These are phyloP conservation scores for Monosporascus sp. DNA, from an alignment of 2,329 filamentous ascomycete species.

Conservation along the genomic window DNA sequence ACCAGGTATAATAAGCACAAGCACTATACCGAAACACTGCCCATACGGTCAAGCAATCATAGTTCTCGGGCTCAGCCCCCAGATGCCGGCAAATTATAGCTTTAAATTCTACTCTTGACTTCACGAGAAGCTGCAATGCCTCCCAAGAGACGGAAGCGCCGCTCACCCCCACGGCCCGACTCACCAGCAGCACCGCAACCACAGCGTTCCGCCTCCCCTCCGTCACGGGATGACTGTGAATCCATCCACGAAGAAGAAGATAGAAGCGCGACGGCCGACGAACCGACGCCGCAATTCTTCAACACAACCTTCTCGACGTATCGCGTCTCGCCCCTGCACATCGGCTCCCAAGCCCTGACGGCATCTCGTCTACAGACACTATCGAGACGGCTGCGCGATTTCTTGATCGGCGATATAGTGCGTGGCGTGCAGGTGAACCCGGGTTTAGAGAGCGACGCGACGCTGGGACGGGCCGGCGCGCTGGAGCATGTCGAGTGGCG, in stretches of 20 bases:
- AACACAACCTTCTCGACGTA: constrained; percentile 55
- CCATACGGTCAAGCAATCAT: no score
- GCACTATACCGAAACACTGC: no score
- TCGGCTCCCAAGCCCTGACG: constrained; percentile 36
- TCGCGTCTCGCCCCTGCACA: constrained; percentile 47
- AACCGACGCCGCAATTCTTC: constrained; percentile 38
- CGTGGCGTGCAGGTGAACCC: constrained; percentile 52
- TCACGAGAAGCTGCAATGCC: neutral
- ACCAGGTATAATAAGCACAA: no score
- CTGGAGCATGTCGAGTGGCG: constrained; percentile 43
- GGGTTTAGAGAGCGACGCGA: constrained; percentile 30
- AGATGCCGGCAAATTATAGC: no score
- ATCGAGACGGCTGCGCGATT: constrained; percentile 45
- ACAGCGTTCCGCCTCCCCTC: neutral
- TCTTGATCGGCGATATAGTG: constrained; percentile 53
- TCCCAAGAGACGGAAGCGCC: constrained; percentile 3
- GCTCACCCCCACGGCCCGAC: neutral
- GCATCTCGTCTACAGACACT: constrained; percentile 35
- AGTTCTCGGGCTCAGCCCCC: no score
- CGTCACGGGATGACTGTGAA: neutral
- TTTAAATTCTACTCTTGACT: neutral
- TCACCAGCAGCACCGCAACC: neutral
- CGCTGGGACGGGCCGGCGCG: constrained; percentile 34
- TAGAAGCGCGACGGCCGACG: constrained; percentile 3
- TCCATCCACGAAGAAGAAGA: neutral